Evolutionary conservation across 495 filamentous ascomycete genomes (phyloP).

Genomic region (Schizothecium vesticola): DNA sequence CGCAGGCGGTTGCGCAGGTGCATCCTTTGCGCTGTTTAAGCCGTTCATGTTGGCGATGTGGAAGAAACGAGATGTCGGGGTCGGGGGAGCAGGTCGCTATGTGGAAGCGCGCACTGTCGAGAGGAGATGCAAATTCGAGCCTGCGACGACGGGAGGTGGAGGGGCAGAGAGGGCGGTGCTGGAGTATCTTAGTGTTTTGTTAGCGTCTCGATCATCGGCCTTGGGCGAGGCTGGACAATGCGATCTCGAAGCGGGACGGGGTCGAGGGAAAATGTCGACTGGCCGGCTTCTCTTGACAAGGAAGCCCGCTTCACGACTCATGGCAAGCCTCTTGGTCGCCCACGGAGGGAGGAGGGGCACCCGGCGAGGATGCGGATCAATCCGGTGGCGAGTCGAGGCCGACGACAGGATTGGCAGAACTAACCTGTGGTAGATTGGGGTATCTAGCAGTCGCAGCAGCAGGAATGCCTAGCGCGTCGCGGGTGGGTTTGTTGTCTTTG

Average conservation of each 20-base stretch:
- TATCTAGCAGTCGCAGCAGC: background rate
- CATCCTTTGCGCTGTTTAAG: constrained; percentile 23
- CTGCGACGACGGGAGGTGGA: background rate
- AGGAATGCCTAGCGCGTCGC: background rate
- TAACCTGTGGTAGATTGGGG: background rate
- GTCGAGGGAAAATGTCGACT: constrained; percentile 13
- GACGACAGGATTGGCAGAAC: background rate
- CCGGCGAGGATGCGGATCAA: background rate
- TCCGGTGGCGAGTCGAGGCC: background rate
- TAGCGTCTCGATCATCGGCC: background rate
- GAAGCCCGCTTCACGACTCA: background rate
- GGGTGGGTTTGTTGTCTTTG: background rate
- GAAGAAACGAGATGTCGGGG: background rate
- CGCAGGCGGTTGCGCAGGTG: constrained; percentile 22
- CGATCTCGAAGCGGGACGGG: constrained; percentile 13
- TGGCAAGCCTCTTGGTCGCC: background rate
- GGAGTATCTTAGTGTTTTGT: background rate
- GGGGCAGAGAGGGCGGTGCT: background rate
- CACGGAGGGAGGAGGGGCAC: constrained; percentile 2
- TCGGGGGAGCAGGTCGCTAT: background rate
- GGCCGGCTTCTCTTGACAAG: constrained; percentile 1
- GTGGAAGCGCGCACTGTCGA: constrained; percentile 1
- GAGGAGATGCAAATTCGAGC: background rate
- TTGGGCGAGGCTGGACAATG: constrained; percentile 9
- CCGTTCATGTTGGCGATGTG: constrained; percentile 30